Evolutionary conservation across 2,329 filamentous ascomycete genomes (phyloP), one percentile per base, ranked within the genome.

Genomic region (Aureobasidium uvarum): DNA sequence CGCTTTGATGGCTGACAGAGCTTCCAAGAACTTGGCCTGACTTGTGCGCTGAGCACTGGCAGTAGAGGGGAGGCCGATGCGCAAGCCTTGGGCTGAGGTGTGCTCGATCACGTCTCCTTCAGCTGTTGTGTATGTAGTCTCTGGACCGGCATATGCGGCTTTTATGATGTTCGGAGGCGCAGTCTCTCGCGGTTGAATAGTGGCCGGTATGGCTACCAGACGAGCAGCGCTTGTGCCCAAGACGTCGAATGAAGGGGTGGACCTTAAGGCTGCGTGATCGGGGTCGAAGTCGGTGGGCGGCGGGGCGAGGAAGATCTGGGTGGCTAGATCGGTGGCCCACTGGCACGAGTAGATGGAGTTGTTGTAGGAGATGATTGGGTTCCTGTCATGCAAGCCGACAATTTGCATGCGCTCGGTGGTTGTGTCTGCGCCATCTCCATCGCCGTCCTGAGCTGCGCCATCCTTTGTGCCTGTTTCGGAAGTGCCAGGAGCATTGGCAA

Each of bases 251-350:
- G 85, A 83, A 25, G 84, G 75, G 7, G 80, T 81, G 38, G 78
- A 79, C 31, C 85, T 81, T 28, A 80, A 78, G n/a, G 81, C 83
- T 45, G 84, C 74, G 10, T 76, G 75, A 3, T 83, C 82, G 2
- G 83, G 74, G 71, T 64, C 77, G 69, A 7, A 73, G 68, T 48
- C 76, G 68, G 45, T 72, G 69, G 67, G 82, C 77, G 68, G 81
- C 33, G 70, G 68, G 25, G 83, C 18, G 77, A 77, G 1, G 82
- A 83, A 72, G 71, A 97, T 89, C 48, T 96, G 84, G 0, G 92
- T 96, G 41, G 94, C 94, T 50, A 96, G 85, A 67, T 92, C 89
- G 67, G 90, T 86, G 13, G 86, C 85, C 94, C 94, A 98, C 52
- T 86, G 80, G 69, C 92, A 94, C 68, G 86, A 87, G 74, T 93